Conservation (phyloP, 1,284 basidiomycete genomes). For the Afroboletus lepidellus region DNA sequence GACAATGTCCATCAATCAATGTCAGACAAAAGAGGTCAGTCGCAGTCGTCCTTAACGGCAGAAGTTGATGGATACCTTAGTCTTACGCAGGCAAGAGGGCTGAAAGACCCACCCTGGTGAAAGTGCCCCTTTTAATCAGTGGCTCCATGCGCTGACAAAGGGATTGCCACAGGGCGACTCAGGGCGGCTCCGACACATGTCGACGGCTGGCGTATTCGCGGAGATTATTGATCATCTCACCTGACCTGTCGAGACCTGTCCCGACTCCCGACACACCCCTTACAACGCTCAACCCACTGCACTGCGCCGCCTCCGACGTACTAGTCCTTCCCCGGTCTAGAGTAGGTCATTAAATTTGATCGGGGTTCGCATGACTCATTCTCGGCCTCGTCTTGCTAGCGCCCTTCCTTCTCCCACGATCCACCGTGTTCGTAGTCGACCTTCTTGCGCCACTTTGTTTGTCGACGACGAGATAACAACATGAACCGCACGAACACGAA, state of each 20-base stretch:
- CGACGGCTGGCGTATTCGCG: slow-evolving; percentile 6
- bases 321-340: neutral
- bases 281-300: slow-evolving; percentile 1
- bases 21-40: slow-evolving; percentile 4
- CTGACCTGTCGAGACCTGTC: too few species aligned
- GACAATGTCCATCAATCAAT: slow-evolving; percentile 15
- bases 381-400: neutral
- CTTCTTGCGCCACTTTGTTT: slow-evolving; percentile 59
- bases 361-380: neutral
- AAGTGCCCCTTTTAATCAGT: slow-evolving; percentile 9
- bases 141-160: slow-evolving; percentile 2
- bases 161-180: neutral
- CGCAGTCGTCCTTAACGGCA: slow-evolving; percentile 12
- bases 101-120: neutral
- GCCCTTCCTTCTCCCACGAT: slow-evolving; percentile 46
- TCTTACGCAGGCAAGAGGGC: neutral
- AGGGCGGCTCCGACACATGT: neutral
- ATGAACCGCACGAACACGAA: slow-evolving; percentile 64
- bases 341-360: neutral
- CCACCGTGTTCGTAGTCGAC: slow-evolving; percentile 55
- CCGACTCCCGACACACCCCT: neutral
- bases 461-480: slow-evolving; percentile 53
- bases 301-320: neutral
- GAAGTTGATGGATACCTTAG: slow-evolving; percentile 11
- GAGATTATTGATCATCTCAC: slow-evolving; percentile 1